Conservation (phyloP, 345 rosid species). For the Gossypium bickii region DNA sequence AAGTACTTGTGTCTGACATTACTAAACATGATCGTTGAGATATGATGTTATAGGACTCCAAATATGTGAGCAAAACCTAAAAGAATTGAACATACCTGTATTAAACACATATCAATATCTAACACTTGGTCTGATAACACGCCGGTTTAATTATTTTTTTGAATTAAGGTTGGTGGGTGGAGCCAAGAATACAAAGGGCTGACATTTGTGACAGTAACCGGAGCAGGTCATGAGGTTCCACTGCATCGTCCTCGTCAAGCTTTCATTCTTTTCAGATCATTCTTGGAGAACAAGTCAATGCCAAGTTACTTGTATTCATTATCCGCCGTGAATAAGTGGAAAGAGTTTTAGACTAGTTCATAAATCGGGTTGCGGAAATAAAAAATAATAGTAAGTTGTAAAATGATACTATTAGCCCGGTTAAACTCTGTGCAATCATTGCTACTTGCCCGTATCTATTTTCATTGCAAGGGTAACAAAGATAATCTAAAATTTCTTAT, state of each 20-base stretch:
- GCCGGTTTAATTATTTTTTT: background rate
- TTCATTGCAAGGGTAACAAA: background rate
- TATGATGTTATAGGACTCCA: too few species aligned
- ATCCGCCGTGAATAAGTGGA: conserved; percentile 3
- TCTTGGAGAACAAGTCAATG: conserved; percentile 71
- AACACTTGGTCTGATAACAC: too few species aligned
- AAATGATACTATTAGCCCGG: background rate
- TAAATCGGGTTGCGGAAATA: background rate
- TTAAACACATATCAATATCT: too few species aligned
- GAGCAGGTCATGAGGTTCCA: conserved; percentile 97
- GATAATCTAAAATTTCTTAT: background rate
- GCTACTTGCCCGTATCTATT: background rate
- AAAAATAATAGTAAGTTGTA: background rate
- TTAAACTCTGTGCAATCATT: background rate
- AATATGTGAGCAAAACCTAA: too few species aligned
- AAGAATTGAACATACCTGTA: too few species aligned
- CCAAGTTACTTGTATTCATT: conserved; percentile 30
- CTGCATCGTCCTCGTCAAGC: conserved; percentile 83
- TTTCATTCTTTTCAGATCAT: conserved; percentile 77
- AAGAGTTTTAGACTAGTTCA: conserved; percentile 18
- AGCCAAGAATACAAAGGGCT: conserved; percentile 88
- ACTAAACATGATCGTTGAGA: too few species aligned
- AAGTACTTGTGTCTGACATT: too few species aligned
- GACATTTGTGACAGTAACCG: conserved; percentile 70
- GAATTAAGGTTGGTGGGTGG: conserved; percentile 85